Conservation (phyloP, 495 filamentous ascomycete genomes). For the Hypoxylon cercidicola region DNA sequence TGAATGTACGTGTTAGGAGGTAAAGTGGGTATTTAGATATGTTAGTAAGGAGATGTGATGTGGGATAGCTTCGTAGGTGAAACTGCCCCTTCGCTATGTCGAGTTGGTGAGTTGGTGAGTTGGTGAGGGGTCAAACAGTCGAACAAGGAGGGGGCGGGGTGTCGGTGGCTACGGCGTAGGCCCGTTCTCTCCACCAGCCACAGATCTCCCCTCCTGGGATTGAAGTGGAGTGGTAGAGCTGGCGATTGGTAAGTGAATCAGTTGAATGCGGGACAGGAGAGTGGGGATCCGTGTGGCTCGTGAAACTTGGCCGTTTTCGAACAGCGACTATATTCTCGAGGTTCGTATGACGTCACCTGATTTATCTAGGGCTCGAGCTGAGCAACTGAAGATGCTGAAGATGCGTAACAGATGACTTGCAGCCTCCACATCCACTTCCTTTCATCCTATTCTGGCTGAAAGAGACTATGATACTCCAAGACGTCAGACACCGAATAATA, state of each 20-base stretch:
- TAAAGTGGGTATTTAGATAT: constrained; percentile 6
- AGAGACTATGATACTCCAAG: not conserved
- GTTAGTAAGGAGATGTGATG: not conserved
- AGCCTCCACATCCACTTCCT: too few relatives aligned
- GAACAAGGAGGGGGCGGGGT: constrained; percentile 6
- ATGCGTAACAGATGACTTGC: not conserved
- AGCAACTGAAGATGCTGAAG: too few relatives aligned
- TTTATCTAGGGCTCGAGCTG: not conserved
- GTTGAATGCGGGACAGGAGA: too few relatives aligned
- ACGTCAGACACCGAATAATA: not conserved
- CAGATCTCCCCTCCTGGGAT: not conserved
- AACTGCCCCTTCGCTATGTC: not conserved
- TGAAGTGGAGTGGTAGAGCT: too few relatives aligned
- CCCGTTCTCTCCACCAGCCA: not conserved
- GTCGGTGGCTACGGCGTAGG: not conserved
- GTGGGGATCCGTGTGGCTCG: too few relatives aligned
- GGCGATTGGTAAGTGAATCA: too few relatives aligned
- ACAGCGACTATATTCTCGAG: not conserved
- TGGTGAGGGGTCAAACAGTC: not conserved
- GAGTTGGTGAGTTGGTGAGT: too few relatives aligned
- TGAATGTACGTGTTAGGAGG: constrained; percentile 8
- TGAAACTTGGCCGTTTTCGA: not conserved
- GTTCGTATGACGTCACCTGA: not conserved
- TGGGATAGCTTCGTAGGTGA: constrained; percentile 3
- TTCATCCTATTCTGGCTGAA: too few relatives aligned